These are phyloP conservation scores for Crithidia bombi DNA, from an alignment of 208 protist genomes.

Conservation along the genomic window DNA sequence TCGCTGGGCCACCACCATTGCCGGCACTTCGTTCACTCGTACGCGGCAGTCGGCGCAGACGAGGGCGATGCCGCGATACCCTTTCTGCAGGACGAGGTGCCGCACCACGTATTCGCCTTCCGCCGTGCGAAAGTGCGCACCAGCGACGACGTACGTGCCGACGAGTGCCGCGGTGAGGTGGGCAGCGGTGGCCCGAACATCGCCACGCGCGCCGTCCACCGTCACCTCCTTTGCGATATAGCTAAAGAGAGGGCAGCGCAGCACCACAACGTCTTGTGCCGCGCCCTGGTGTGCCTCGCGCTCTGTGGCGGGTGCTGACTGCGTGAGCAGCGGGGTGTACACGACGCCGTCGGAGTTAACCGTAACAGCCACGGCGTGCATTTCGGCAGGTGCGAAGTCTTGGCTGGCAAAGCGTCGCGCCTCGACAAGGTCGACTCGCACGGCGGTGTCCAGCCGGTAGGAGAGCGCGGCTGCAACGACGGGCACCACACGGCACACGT, in stretches of 20 bases:
- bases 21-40: conserved; percentile 75
- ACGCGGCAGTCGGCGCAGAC: conserved; percentile 52
- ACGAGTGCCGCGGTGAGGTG: conserved; percentile 51
- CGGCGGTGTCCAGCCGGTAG: conserved; percentile 30
- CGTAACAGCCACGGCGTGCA: conserved; percentile 23
- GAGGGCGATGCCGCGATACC: conserved; percentile 64
- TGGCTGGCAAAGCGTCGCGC: conserved; percentile 42
- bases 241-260: conserved; percentile 27
- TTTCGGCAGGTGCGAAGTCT: conserved; percentile 53
- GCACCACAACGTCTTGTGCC: conserved; percentile 8
- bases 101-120: conserved; percentile 57
- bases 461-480: conserved; percentile 18
- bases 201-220: conserved; percentile 22
- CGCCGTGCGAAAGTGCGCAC: conserved; percentile 39
- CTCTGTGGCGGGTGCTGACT: too few species aligned
- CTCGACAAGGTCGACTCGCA: conserved; percentile 23
- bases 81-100: conserved; percentile 39
- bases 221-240: conserved; percentile 34
- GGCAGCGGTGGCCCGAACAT: conserved; percentile 30
- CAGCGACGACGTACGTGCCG: conserved; percentile 60
- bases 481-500: conserved; percentile 38
- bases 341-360: not conserved
- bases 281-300: not conserved
- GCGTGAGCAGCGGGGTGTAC: conserved; percentile 5
- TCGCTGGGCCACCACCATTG: not conserved